These are phyloP conservation scores for Phoenix dactylifera DNA, from an alignment of 176 grass and related monocot genomes.

Conservation along the genomic window DNA sequence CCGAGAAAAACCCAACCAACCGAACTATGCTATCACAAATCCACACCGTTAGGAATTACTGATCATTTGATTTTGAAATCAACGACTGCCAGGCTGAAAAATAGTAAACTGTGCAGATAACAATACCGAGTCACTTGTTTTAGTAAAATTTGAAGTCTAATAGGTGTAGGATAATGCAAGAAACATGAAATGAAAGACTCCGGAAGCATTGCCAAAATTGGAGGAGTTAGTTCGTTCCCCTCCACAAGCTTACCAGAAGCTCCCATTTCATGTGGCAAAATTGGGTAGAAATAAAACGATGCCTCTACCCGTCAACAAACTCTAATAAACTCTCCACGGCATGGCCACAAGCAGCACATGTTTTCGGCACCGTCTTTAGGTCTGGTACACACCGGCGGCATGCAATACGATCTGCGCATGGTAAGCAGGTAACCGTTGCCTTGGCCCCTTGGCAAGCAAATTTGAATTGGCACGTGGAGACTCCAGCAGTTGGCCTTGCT, in stretches of 20 bases:
- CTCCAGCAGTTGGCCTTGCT: neutral
- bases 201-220: slow-evolving; percentile 24
- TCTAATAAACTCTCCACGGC: slow-evolving; percentile 43
- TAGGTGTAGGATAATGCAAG: too few species aligned
- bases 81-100: too few species aligned
- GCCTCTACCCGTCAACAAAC: slow-evolving; percentile 23
- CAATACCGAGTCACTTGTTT: too few species aligned
- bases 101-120: too few species aligned
- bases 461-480: slow-evolving; percentile 43
- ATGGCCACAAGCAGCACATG: slow-evolving; percentile 35
- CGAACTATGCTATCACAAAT: too few species aligned
- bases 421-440: slow-evolving; percentile 39
- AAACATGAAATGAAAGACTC: slow-evolving; percentile 14
- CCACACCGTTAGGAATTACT: too few species aligned
- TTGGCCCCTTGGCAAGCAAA: slow-evolving; percentile 42
- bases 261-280: slow-evolving; percentile 15
- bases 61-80: too few species aligned
- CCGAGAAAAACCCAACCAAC: too few species aligned
- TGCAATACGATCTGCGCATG: slow-evolving; percentile 40
- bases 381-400: slow-evolving; percentile 47
- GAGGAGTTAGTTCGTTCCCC: slow-evolving; percentile 29
- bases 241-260: slow-evolving; percentile 36
- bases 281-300: neutral
- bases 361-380: slow-evolving; percentile 34
- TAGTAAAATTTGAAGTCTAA: too few species aligned